phyloP scores from a whole-genome alignment of 139 green algal genomes.

The Pleodorina starrii region DNA sequence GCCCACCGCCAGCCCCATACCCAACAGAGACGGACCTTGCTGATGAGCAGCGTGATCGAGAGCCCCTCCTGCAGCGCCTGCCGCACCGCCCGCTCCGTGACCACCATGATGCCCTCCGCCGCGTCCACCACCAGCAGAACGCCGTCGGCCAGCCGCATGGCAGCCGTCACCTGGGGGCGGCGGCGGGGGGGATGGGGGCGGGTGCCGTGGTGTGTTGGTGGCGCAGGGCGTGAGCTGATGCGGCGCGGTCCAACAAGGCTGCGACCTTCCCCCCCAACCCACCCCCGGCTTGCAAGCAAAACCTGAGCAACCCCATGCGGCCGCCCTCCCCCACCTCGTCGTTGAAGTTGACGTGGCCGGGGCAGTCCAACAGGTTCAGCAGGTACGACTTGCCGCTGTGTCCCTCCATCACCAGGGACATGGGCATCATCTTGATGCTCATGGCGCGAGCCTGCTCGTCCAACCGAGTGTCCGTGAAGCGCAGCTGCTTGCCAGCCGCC shows the following conservation, averaged over 20 bases:
- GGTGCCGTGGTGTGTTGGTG: no score
- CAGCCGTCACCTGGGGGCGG: constrained; percentile 73
- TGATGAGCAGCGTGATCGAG: constrained; percentile 91
- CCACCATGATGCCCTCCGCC: constrained; percentile 95
- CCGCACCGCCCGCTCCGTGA: constrained; percentile 87
- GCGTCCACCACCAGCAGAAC: constrained; percentile 95
- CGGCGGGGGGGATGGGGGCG: no score
- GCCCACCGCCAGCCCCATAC: no score
- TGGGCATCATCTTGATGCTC: constrained; percentile 95
- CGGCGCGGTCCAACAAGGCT: no score
- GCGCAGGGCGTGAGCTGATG: no score
- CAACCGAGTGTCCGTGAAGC: constrained; percentile 96
- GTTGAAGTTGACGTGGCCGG: constrained; percentile 97
- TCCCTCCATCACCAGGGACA: constrained; percentile 91
- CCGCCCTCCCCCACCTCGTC: constrained; percentile 93
- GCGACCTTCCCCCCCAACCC: no score
- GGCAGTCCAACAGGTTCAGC: constrained; percentile 94
- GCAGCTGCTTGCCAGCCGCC: constrained; percentile 70
- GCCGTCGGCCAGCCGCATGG: constrained; percentile 88
- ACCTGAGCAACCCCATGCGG: no score
- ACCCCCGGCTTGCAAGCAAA: no score
- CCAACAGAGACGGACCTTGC: no score
- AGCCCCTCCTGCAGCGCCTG: constrained; percentile 91
- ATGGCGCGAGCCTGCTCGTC: constrained; percentile 96
- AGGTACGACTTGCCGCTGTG: constrained; percentile 90